Evolutionary conservation across 176 grass and related monocot genomes (phyloP), one percentile per base, ranked within the genome.

Genomic region (Oryza glumipatula): DNA sequence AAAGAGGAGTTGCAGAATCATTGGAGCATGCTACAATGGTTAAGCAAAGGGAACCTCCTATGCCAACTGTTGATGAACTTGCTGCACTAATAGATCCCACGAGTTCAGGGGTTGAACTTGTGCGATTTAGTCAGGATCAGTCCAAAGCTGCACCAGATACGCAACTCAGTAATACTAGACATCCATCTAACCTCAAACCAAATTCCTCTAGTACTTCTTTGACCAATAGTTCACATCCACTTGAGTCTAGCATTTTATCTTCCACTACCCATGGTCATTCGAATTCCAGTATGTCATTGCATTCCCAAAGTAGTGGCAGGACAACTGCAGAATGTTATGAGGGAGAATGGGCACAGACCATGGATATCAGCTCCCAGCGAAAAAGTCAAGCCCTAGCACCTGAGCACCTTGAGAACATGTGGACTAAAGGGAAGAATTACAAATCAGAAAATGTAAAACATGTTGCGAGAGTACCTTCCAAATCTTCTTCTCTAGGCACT

Each of bases 371-470:
- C 61, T 88, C 91, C 52, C 80, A 85, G 67, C 77, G 41, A 47
- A 92, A 88, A 79, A 56, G 65, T 83, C 86, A 88, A 94, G 84
- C 83, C 67, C 76, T 99, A 76, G 88, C 90, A 80, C 97, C 88
- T 76, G 97, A 94, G 84, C 94, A 99, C 87, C 89, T 99, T 71
- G 97, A 99, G 61, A 86, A 99, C 80, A 82, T 99, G 80, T 99
- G 97, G 97, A 87, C 97, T 70, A 99, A 88, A 92, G 97, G 94
- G 80, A 94, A 88, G 82, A 90, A 96, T 80, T 99, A 99, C 79
- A 96, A 90, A 90, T 84, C 78, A 79, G 84, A 90, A 81, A 84
- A 88, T 58, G 65, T 73, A 85, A 77, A 90, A 70, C 81, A 82
- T 80, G 76, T 39, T 72, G n/a, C 35, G 17, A 94, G 82, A 82